phyloP scores from a whole-genome alignment of 192 early-diverging fungal genomes.

The Pilaira anomala region DNA sequence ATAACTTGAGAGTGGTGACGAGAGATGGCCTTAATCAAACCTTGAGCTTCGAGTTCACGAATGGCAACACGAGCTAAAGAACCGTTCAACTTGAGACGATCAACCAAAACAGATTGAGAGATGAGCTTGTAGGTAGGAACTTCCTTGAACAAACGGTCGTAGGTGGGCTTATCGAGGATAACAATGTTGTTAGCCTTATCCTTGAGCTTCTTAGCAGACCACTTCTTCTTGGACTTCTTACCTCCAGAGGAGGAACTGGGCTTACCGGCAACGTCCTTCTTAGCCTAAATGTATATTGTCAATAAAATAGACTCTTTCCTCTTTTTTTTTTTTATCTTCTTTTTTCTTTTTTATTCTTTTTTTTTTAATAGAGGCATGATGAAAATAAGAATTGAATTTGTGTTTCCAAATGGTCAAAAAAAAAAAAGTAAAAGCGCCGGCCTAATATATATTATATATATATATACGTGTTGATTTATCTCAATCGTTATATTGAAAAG shows the following conservation, averaged over 20 bases:
- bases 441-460: not conserved
- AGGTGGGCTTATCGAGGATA: slow-evolving; percentile 94
- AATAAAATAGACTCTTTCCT: too few species aligned
- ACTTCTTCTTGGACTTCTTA: slow-evolving; percentile 78
- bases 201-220: slow-evolving; percentile 99
- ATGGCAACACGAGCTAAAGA: slow-evolving; percentile 95
- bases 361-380: not conserved
- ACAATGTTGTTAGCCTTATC: slow-evolving; percentile 99
- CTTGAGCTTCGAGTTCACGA: slow-evolving; percentile 87
- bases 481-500: not conserved
- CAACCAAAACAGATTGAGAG: slow-evolving; percentile 96
- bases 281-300: slow-evolving; percentile 38
- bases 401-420: not conserved
- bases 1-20: slow-evolving; percentile 89
- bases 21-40: slow-evolving; percentile 88
- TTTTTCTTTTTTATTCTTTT: not conserved
- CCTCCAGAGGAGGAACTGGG: slow-evolving; percentile 55
- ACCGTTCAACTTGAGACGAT: slow-evolving; percentile 97
- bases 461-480: not conserved
- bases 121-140: slow-evolving; percentile 99
- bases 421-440: not conserved
- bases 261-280: slow-evolving; percentile 61
- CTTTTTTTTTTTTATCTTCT: not conserved
- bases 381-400: not conserved
- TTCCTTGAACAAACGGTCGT: slow-evolving; percentile 99